These are phyloP conservation scores for Gomphus sp. DNA, from an alignment of 1,284 basidiomycete genomes.

Conservation along the genomic window DNA sequence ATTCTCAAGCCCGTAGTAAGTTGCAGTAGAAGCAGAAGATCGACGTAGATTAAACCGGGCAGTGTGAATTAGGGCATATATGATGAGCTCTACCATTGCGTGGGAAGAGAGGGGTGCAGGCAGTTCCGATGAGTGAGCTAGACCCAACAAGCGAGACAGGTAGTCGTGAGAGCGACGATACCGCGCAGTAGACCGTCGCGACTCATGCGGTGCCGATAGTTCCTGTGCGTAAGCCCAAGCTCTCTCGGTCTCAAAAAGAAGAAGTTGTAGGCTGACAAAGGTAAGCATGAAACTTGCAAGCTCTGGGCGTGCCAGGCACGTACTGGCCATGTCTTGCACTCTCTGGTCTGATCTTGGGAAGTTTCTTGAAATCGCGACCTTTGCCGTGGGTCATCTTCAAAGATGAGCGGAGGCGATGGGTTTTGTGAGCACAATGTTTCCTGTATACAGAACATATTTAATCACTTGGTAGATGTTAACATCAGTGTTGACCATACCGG, in stretches of 20 bases:
- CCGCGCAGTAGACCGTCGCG: constrained; percentile 58
- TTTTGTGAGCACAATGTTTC: constrained; percentile 85
- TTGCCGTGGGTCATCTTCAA: constrained; percentile 85
- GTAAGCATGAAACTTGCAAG: background rate
- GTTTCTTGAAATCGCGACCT: constrained; percentile 82
- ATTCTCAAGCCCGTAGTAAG: background rate
- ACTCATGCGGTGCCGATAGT: constrained; percentile 53
- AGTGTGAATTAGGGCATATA: constrained; percentile 65
- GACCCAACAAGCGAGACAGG: constrained; percentile 70
- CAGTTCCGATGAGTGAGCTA: constrained; percentile 57
- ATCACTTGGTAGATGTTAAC: background rate
- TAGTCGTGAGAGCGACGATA: constrained; percentile 82
- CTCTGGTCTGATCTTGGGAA: constrained; percentile 55
- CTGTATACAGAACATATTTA: constrained; percentile 28
- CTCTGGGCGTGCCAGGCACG: constrained; percentile 22
- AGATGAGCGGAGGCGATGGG: constrained; percentile 78
- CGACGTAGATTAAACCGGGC: constrained; percentile 43
- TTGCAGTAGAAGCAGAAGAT: constrained; percentile 1
- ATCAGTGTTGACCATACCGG: constrained; percentile 39
- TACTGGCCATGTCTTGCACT: constrained; percentile 74
- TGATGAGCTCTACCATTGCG: constrained; percentile 49
- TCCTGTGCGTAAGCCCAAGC: constrained; percentile 90
- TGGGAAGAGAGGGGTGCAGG: constrained; percentile 44
- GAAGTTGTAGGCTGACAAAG: constrained; percentile 59
- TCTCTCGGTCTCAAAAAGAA: constrained; percentile 84